Evolutionary conservation across 352 stramenopile species (phyloP), one percentile per base, ranked within the genome.

Genomic region (Globisporangium mamillatum): DNA sequence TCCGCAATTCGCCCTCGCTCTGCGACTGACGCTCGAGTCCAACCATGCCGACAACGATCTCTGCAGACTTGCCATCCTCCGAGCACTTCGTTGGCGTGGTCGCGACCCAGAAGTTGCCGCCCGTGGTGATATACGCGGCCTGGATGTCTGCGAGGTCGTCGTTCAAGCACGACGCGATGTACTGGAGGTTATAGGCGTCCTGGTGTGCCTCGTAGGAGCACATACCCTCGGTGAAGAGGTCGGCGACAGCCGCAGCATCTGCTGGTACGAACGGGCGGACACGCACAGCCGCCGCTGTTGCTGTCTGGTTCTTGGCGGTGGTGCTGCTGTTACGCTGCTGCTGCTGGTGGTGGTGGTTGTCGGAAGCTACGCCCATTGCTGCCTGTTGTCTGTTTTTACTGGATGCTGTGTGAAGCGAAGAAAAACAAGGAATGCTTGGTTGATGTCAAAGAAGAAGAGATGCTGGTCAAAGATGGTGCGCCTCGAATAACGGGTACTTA

Each of bases 101-200:
- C 9, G 73, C 73, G 22, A 82, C 73, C 70, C 70, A 84, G 48
- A 79, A 82, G 57, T 80, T 70, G 20, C 75, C 77, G 3, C 77
- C 75, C 1, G 14, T 10, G 8, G 52, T 50, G 34, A 74, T 50
- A 34, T 82, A 80, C 3, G 48, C 46, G 20, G 53, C 67, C 4
- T 77, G 56, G 24, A 84, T 68, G 46, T 82, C 73, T 2, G 70
- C 66, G 34, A 84, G 55, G 36, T 84, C 77, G 46, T 54, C 61
- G 7, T 69, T 53, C 56, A 82, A 54, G 22, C 70, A 74, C 24
- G 60, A 55, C 55, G 73, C 60, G 27, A 79, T 66, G 57, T 77
- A 78, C 24, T 67, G 60, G 36, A 64, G 71, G 63, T 68, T 76
- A 60, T 69, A 63, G 20, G 61, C 69, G 54, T 79, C 64, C 36